phyloP scores from a whole-genome alignment of 1,284 basidiomycete genomes.

The Cutaneotrichosporon sp. region DNA sequence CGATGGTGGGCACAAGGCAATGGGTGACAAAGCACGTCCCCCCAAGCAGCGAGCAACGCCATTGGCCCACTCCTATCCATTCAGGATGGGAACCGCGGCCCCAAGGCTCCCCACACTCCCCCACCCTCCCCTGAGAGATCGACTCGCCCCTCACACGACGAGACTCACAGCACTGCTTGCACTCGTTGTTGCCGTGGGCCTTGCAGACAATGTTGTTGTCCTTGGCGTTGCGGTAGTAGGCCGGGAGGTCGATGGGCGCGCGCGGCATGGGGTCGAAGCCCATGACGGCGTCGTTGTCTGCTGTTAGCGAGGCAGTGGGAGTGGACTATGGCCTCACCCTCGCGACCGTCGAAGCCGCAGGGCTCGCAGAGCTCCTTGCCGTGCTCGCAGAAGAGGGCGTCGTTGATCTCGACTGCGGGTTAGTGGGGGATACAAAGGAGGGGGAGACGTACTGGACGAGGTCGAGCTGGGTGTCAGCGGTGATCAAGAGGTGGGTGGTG shows the following conservation, averaged over 20 bases:
- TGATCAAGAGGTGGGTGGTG: neutral
- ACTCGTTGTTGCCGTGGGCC: slow-evolving; percentile 50
- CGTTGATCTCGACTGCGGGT: slow-evolving; percentile 53
- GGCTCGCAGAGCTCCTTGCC: slow-evolving; percentile 52
- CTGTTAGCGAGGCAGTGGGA: neutral
- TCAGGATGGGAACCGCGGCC: neutral
- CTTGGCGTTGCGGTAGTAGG: slow-evolving; percentile 50
- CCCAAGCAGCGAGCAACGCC: neutral
- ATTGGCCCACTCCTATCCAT: neutral
- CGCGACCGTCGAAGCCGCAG: slow-evolving; percentile 29
- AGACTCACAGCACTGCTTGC: slow-evolving; percentile 53
- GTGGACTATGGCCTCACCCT: too few relatives aligned
- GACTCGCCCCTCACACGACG: neutral
- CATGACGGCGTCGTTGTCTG: slow-evolving; percentile 54
- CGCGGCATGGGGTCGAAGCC: slow-evolving; percentile 49
- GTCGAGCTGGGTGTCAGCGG: slow-evolving; percentile 27
- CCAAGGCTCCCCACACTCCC: neutral
- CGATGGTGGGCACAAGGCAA: neutral
- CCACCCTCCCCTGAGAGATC: neutral
- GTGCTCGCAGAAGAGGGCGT: slow-evolving; percentile 55
- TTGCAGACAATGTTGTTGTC: slow-evolving; percentile 52
- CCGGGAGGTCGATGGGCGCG: slow-evolving; percentile 47
- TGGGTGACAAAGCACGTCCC: slow-evolving; percentile 1
- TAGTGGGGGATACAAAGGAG: slow-evolving; percentile 10
- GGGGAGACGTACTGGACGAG: slow-evolving; percentile 21